These are phyloP conservation scores for Talaromyces sp. DNA, from an alignment of 2,329 filamentous ascomycete species.

Conservation along the genomic window DNA sequence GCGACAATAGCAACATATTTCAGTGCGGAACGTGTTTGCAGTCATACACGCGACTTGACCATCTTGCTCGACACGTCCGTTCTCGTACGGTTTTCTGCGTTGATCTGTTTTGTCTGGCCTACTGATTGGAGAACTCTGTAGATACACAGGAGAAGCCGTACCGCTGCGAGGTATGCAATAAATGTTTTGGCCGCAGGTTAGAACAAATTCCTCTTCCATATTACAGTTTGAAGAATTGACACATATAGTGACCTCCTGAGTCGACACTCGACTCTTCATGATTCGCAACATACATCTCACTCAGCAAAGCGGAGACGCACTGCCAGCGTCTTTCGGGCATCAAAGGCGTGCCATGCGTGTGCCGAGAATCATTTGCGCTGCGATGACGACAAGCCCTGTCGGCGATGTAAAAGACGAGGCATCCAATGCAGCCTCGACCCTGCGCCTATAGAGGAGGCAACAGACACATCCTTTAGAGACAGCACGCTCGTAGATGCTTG, in stretches of 20 bases:
- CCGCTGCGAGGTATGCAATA: conserved; percentile 31
- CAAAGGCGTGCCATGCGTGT: conserved; percentile 30
- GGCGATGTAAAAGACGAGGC: conserved; percentile 28
- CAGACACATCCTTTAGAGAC: not conserved
- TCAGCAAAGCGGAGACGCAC: conserved; percentile 13
- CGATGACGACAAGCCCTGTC: conserved; percentile 33
- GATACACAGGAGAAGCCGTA: conserved; percentile 35
- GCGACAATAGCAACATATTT: not conserved
- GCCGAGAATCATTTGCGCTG: conserved; percentile 34
- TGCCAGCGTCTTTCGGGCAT: conserved; percentile 22
- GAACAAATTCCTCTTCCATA: not conserved
- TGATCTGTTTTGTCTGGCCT: not conserved
- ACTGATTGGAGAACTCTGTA: conserved; percentile 10
- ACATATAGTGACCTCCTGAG: conserved; percentile 25
- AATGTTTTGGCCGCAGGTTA: conserved; percentile 32
- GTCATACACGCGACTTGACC: not conserved
- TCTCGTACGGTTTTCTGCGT: not conserved
- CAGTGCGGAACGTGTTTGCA: not conserved
- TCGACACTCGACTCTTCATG: conserved; percentile 8
- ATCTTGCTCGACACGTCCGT: not conserved
- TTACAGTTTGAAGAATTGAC: not conserved
- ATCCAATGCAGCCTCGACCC: conserved; percentile 18
- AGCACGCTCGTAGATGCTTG: not conserved
- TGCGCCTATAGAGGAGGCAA: not conserved
- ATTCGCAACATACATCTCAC: not conserved